A percentile compares a stretch with the other conserved stretches of the same genome.
Evolutionary conservation across 441 rosid genomes (phyloP).

Genomic region (Theobroma grandiflorum): DNA sequence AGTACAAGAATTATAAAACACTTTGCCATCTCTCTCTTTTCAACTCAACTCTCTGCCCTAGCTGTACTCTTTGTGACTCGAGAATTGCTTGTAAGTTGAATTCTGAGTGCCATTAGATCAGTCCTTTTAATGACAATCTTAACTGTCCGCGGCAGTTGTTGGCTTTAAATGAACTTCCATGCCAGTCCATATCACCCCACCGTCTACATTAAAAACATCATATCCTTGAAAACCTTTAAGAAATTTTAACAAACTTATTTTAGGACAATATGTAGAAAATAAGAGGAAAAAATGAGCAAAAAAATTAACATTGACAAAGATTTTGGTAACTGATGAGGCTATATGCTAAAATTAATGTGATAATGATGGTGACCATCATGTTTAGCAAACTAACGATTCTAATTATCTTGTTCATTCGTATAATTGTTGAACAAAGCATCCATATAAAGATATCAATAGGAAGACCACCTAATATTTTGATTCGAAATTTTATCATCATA

Average conservation of each 20-base stretch:
- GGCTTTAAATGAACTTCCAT: slow-evolving; percentile 38
- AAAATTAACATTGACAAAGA: too few species aligned
- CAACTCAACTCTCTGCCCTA: background rate
- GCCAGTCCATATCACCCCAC: slow-evolving; percentile 26
- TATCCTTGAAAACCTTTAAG: background rate
- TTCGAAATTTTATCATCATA: too few species aligned
- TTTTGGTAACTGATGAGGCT: too few species aligned
- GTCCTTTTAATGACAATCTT: slow-evolving; percentile 36
- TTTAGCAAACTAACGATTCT: too few species aligned
- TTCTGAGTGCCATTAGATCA: background rate
- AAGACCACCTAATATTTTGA: too few species aligned
- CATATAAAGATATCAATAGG: too few species aligned
- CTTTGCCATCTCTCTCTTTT: slow-evolving; percentile 28
- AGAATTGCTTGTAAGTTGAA: background rate
- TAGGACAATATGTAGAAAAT: background rate
- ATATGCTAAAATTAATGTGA: too few species aligned
- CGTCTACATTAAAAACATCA: slow-evolving; percentile 5
- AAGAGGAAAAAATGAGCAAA: background rate
- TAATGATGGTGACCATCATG: too few species aligned
- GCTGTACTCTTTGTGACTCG: background rate
- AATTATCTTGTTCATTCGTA: too few species aligned
- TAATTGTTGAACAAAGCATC: too few species aligned
- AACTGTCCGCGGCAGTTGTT: slow-evolving; percentile 22
- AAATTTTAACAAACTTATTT: too few species aligned
- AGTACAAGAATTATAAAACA: slow-evolving; percentile 26